Base-by-base conservation (phyloP, 495 filamentous ascomycete species). In the Penicillium paxilli region DNA sequence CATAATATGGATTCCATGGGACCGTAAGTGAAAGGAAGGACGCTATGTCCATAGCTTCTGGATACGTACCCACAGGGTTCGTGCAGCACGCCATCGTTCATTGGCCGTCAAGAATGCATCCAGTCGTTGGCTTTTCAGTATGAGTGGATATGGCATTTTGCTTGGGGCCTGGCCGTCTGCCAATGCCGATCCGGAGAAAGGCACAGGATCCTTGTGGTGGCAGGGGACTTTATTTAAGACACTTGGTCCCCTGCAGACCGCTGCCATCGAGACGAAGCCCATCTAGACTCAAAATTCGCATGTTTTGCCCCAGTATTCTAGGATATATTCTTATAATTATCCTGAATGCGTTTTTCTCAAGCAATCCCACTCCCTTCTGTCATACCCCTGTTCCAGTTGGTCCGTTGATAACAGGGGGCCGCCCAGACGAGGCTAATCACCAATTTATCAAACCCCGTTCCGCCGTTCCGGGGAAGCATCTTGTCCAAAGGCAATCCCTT, bases 31-130 rank as follows among this genome's bases (percentile, higher is more conserved):
- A 8, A 42, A 12, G 40, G 20, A 22, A 23, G 25, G 40, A 56
- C 54, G 57, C 60, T 58, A 64, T 66, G 41, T 44, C 44, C 52
- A 66, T 61, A 57, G 55, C 57, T 55, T 61, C 32, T 54, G 44
- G 21, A n/a, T 38, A 19, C n/a, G 47, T 63, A 55, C 32, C 63
- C 60, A 64, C 63, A 57, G 26, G 38, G 60, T 66, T 61, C 57
- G 52, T 61, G 38, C 48, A 47, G 45, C 26, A n/a, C 32, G 24
- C 37, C 6, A 22, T 8, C 16, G 16, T 16, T 44, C 28, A 66
- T 66, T 66, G 60, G 54, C 24, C 28, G 16, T 5, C 33, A 53
- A 38, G 24, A 40, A 44, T 21, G 32, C 9, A 30, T 44, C 47
- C 35, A 37, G 37, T 38, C 47, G 22, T 53, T 55, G 38, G 44